Conservation (phyloP, 2,329 filamentous ascomycete species). For the Drechslerella dactyloides region DNA sequence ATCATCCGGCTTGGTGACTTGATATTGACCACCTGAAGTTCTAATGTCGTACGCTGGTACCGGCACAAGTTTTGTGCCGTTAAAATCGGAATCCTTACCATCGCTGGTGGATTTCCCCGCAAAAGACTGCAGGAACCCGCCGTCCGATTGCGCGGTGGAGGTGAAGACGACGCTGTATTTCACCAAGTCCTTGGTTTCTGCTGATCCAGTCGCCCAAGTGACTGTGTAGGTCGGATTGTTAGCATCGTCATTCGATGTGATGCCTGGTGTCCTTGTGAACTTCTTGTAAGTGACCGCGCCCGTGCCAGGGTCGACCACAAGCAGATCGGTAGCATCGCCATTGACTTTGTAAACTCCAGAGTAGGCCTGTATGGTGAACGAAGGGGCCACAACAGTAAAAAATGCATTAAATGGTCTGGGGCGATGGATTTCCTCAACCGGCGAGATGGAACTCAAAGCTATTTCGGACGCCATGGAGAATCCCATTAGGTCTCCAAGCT, state of each 20-base stretch:
- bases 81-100: background rate
- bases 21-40: background rate
- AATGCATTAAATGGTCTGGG: background rate
- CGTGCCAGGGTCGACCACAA: background rate
- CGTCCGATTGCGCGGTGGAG: background rate
- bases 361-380: background rate
- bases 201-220: background rate
- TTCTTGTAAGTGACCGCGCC: background rate
- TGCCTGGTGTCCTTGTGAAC: background rate
- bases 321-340: background rate
- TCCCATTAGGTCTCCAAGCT: background rate
- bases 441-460: background rate
- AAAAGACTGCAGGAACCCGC: background rate
- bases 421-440: background rate
- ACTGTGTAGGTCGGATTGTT: background rate
- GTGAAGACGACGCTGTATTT: background rate
- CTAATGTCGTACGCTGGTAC: background rate
- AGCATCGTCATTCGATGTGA: background rate
- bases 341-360: background rate
- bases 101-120: background rate
- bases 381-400: background rate
- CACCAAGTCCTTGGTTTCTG: background rate
- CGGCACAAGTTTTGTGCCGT: background rate
- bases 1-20: background rate
- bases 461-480: background rate